These are phyloP conservation scores for Cytidiella melzeri DNA, from an alignment of 768 basidiomycete genomes.

Conservation along the genomic window DNA sequence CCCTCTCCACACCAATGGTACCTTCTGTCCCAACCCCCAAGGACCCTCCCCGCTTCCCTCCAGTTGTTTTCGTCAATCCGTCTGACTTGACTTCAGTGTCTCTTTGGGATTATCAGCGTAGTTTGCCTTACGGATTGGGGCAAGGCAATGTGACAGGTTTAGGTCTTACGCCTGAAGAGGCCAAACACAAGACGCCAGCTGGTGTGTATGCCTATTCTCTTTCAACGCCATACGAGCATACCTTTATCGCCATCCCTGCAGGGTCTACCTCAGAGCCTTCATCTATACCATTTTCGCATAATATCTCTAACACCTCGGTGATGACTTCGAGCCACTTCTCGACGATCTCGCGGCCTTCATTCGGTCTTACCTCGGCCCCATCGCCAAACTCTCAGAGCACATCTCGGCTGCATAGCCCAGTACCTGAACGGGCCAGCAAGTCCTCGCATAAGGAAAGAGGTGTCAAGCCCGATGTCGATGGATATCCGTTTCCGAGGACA, in stretches of 20 bases:
- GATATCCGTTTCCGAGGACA: constrained; percentile 20
- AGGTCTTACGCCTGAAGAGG: neutral
- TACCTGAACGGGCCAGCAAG: neutral
- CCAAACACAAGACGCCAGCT: neutral
- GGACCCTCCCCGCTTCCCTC: constrained; percentile 23
- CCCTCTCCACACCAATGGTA: constrained; percentile 3
- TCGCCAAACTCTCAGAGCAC: neutral
- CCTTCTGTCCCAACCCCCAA: constrained; percentile 17
- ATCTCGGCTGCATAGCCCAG: neutral
- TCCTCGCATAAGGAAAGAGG: neutral
- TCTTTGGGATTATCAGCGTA: constrained; percentile 22
- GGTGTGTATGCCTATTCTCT: too few relatives aligned
- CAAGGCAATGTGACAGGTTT: neutral
- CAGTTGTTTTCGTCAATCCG: constrained; percentile 21
- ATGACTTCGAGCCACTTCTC: constrained; percentile 4
- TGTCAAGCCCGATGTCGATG: constrained; percentile 3
- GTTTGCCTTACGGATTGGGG: constrained; percentile 1
- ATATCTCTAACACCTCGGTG: too few relatives aligned
- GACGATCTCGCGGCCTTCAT: neutral
- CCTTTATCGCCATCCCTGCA: too few relatives aligned
- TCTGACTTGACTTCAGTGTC: constrained; percentile 7
- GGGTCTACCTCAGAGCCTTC: too few relatives aligned
- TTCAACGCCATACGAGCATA: too few relatives aligned
- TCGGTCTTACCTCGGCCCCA: neutral
- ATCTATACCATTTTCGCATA: too few relatives aligned